A percentile compares a stretch with the other conserved stretches of the same genome.
Conservation (phyloP, 1,284 basidiomycete species). For the Apiotrichum domesticum region DNA sequence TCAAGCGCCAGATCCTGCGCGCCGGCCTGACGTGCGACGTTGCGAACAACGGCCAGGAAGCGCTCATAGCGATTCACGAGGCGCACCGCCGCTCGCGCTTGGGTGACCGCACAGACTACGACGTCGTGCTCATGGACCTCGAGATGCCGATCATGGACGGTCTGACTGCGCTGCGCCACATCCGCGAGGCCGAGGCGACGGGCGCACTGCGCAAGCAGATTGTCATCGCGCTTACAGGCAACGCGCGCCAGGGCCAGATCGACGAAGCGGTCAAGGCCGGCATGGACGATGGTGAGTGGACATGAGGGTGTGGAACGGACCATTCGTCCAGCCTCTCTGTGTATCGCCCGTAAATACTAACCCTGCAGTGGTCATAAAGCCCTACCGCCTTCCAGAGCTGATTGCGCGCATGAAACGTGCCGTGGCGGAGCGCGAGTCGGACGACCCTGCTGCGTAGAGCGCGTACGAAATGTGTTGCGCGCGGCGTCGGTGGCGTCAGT, state of each 20-base stretch:
- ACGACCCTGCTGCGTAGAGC: too few species aligned
- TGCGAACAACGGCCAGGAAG: slow-evolving; percentile 46
- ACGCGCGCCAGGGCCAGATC: slow-evolving; percentile 36
- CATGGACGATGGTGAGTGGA: slow-evolving; percentile 28
- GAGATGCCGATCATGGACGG: slow-evolving; percentile 45
- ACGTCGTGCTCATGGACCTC: slow-evolving; percentile 27
- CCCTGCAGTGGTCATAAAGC: slow-evolving; percentile 21
- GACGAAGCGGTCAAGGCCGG: slow-evolving; percentile 26
- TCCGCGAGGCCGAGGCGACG: slow-evolving; percentile 32
- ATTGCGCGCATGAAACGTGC: slow-evolving; percentile 9
- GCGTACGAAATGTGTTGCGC: too few species aligned
- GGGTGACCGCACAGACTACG: slow-evolving; percentile 6
- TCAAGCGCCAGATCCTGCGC: slow-evolving; percentile 43
- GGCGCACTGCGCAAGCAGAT: slow-evolving; percentile 22
- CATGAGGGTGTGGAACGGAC: background rate
- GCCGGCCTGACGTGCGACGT: slow-evolving; percentile 35
- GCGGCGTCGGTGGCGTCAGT: too few species aligned
- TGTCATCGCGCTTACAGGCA: slow-evolving; percentile 44
- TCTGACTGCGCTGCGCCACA: slow-evolving; percentile 33
- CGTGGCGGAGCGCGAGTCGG: background rate
- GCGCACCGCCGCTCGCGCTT: background rate
- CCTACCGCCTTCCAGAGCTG: slow-evolving; percentile 21
- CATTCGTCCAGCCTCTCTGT: too few species aligned
- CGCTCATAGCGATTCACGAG: slow-evolving; percentile 14
- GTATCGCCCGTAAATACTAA: background rate